Base-by-base conservation (phyloP, 495 filamentous ascomycete species). In the Lophium mytilinum region DNA sequence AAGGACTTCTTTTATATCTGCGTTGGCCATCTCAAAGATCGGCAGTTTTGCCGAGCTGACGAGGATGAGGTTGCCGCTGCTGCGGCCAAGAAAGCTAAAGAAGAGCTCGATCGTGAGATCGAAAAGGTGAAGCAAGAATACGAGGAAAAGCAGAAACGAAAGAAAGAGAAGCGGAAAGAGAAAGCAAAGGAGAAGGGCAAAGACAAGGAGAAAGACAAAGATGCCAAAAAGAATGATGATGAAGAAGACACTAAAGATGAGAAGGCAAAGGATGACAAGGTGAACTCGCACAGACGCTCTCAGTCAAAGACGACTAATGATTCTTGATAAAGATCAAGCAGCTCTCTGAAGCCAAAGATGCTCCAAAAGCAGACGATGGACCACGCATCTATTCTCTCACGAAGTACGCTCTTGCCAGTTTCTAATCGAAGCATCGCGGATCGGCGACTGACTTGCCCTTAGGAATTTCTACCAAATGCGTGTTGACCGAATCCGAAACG, bases 1-100 rank as follows among this genome's bases (percentile, higher is more conserved):
- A 67, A 94, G 88, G 93, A 98, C 69, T 95, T 88, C 75, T 97
- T 98, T 71, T 95, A 94, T 67, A 79, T 92, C 34, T 98, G 93
- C 65, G 79, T 83, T 12, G 75, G 79, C 42, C 93, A 98, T 70
- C 77, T 96, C 9, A 89, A 87, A 67, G 93, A 98, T 67, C 76
- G 78, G 19, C 78, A 85, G 11, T 96, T 95, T 70, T 89, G 85
- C 66, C 82, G 80, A 12, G 85, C 91, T 11, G 85, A 90, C 57
- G 76, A 91, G 45, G 86, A 92, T 63, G 79, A 88, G 54, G 89
- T 81, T 35, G 84, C 85, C 14, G 79, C 82, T 30, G 24, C 24
- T 30, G 24, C 24, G 2, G 24, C 24, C 24, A 80, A 81, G 51
- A 80, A 74, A 63, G 70, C 63, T 36, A 67, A 73, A 39, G 69